These are phyloP conservation scores for Millerago galiae DNA, from an alignment of 805 yeast genomes.

Conservation along the genomic window DNA sequence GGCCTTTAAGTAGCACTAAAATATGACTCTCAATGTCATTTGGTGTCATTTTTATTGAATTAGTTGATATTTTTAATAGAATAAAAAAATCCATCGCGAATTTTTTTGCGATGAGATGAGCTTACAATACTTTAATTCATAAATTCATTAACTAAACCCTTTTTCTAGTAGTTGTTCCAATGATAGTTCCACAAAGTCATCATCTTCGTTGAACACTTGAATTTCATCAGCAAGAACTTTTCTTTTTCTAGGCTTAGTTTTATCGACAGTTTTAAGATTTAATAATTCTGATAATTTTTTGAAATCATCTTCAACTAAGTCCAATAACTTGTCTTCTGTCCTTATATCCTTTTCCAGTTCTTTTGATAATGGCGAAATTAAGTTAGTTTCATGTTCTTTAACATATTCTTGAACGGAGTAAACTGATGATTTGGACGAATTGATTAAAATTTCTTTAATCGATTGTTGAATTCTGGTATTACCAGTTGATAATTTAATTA, in stretches of 20 bases:
- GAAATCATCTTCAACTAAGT: slow-evolving; percentile 10
- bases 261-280: slow-evolving; percentile 19
- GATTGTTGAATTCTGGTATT: slow-evolving; percentile 20
- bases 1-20: background rate
- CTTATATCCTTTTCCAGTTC: slow-evolving; percentile 14
- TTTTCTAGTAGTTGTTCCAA: slow-evolving; percentile 10
- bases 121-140: too few relatives aligned
- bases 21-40: background rate
- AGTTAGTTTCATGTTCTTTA: slow-evolving; percentile 7
- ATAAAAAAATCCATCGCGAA: too few relatives aligned
- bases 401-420: slow-evolving; percentile 12
- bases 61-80: too few relatives aligned
- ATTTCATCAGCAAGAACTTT: slow-evolving; percentile 6
- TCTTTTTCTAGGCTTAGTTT: slow-evolving; percentile 6
- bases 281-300: slow-evolving; percentile 12
- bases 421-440: slow-evolving; percentile 3
- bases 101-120: too few relatives aligned
- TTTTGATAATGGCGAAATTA: slow-evolving; percentile 25
- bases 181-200: slow-evolving; percentile 10
- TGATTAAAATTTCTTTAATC: slow-evolving; percentile 12
- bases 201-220: slow-evolving; percentile 6
- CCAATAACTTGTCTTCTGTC: slow-evolving; percentile 10
- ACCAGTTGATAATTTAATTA: slow-evolving; percentile 19
- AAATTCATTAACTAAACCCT: slow-evolving; percentile 2
- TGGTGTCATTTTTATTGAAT: too few relatives aligned